A percentile compares a stretch with the other conserved stretches of the same genome.
These are phyloP conservation scores for Chlamydomonas sphaeroides DNA, from an alignment of 139 green algal genomes.

Conservation along the genomic window DNA sequence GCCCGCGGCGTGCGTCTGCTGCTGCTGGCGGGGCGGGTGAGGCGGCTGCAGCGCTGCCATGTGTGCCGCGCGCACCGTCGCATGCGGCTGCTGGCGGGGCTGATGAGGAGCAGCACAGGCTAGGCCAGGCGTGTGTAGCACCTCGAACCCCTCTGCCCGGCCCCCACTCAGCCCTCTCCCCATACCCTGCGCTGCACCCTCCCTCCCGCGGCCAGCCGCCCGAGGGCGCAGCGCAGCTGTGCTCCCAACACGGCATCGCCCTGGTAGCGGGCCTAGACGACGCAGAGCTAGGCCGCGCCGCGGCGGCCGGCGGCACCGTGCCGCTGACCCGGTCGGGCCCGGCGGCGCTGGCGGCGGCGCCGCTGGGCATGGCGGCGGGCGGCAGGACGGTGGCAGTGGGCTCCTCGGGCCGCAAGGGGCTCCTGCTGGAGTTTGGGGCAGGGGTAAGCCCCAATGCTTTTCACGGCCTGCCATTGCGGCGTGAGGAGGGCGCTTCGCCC, in stretches of 20 bases:
- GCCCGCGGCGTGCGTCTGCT: conserved; percentile 7
- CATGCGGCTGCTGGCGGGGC: too few species aligned
- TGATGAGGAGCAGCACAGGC: too few species aligned
- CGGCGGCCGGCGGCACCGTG: background rate
- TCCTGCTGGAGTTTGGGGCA: conserved; percentile 32
- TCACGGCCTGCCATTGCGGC: too few species aligned
- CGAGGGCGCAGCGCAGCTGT: background rate
- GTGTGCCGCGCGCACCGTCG: too few species aligned
- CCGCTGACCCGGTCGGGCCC: background rate
- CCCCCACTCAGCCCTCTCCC: too few species aligned
- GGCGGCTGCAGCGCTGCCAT: too few species aligned
- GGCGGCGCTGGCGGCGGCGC: background rate
- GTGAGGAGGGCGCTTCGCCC: too few species aligned
- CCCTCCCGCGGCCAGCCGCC: too few species aligned
- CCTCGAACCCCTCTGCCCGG: too few species aligned
- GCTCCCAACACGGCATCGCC: background rate
- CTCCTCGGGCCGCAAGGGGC: background rate
- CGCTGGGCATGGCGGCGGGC: conserved; percentile 2
- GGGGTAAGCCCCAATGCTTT: too few species aligned
- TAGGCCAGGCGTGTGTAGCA: too few species aligned
- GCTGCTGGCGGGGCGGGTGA: background rate
- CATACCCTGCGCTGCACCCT: too few species aligned
- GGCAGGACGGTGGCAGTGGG: background rate
- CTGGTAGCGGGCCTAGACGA: conserved; percentile 27
- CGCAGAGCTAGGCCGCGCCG: background rate